phyloP scores from a whole-genome alignment of 225 moss, liverwort and hornwort genomes.

The Pleurozium schreberi region DNA sequence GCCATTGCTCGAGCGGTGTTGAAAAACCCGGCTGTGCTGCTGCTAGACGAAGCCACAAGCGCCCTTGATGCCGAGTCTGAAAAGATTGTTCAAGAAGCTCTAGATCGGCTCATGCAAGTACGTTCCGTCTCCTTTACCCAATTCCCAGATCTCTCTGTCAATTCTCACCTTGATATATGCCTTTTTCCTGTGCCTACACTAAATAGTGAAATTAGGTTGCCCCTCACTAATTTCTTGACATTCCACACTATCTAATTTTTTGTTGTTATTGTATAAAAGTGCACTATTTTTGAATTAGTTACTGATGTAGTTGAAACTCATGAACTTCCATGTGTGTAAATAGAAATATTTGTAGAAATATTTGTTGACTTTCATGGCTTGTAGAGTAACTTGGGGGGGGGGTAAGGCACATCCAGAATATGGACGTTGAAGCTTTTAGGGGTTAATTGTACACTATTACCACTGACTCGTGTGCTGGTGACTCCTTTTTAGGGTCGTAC shows the following conservation, averaged over 20 bases:
- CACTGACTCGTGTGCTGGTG: background rate
- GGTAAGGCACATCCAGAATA: background rate
- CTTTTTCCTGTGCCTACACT: too few relatives aligned
- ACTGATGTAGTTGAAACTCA: too few relatives aligned
- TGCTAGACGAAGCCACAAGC: slow-evolving; percentile 36
- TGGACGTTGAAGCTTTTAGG: background rate
- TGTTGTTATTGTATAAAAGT: too few relatives aligned
- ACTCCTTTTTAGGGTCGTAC: slow-evolving; percentile 17
- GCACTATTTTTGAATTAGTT: too few relatives aligned
- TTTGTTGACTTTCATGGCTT: too few relatives aligned
- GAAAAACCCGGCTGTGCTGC: slow-evolving; percentile 19
- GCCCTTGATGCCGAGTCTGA: slow-evolving; percentile 30
- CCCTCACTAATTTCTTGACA: too few relatives aligned
- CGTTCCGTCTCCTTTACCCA: background rate
- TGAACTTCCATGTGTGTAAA: too few relatives aligned
- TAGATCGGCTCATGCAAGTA: slow-evolving; percentile 27
- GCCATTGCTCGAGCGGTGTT: slow-evolving; percentile 39
- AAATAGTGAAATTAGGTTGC: too few relatives aligned
- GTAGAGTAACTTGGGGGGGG: too few relatives aligned
- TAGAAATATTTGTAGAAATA: too few relatives aligned
- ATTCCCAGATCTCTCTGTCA: background rate
- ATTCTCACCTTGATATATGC: background rate
- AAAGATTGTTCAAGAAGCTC: slow-evolving; percentile 24
- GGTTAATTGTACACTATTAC: background rate
- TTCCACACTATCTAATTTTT: too few relatives aligned